Percentiles rank a stretch among this genome's conserved stretches.
phyloP scores from a whole-genome alignment of 306 rosid genomes.

The Malus fusca region DNA sequence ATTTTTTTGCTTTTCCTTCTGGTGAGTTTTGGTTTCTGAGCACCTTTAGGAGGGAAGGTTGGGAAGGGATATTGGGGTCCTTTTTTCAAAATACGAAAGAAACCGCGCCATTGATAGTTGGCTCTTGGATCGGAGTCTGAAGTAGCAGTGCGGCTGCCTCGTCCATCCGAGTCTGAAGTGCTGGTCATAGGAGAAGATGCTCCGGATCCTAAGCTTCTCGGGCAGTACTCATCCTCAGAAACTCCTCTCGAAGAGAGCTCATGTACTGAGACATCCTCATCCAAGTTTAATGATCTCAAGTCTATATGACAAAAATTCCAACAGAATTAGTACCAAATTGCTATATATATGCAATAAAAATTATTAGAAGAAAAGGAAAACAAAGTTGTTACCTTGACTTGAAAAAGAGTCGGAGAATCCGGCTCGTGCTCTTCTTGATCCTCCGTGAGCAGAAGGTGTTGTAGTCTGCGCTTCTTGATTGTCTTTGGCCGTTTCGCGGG shows the following conservation, averaged over 20 bases:
- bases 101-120: constrained; percentile 46
- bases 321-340: not conserved
- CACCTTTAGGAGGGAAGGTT: constrained; percentile 42
- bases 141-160: constrained; percentile 6
- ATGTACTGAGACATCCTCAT: constrained; percentile 17
- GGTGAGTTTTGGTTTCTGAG: constrained; percentile 64
- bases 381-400: constrained; percentile 32
- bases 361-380: not conserved
- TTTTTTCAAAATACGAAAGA: constrained; percentile 53
- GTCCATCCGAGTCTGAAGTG: constrained; percentile 53
- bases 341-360: not conserved
- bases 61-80: constrained; percentile 56
- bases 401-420: constrained; percentile 62
- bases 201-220: constrained; percentile 40
- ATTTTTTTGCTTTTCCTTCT: constrained; percentile 65
- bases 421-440: constrained; percentile 35
- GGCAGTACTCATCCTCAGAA: constrained; percentile 19
- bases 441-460: not conserved
- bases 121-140: constrained; percentile 39
- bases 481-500: constrained; percentile 25
- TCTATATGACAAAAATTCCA: constrained; percentile 24
- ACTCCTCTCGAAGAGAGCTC: constrained; percentile 31
- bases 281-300: constrained; percentile 33
- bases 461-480: constrained; percentile 18
- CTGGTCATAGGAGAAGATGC: constrained; percentile 51